Base-by-base conservation (phyloP, 192 early-diverging fungal species). In the Umbelopsis sp. region DNA sequence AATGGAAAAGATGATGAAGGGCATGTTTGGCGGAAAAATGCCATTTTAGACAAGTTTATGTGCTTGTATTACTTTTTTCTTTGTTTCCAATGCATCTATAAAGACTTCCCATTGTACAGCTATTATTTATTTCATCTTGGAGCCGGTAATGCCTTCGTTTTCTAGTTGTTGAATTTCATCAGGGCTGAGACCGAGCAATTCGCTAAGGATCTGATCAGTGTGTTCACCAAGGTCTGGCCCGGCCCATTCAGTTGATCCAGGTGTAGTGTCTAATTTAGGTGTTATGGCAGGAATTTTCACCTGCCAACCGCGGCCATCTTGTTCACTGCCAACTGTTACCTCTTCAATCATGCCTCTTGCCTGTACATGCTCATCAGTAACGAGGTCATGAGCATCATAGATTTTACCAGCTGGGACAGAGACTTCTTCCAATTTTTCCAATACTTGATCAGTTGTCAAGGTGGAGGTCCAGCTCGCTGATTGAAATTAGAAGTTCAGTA, bases 1-100 rank as follows among this genome's bases (percentile, higher is more conserved):
- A 68, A 78, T 95, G 80, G 87, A 89, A 70, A 83, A 90, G 36
- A 92, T 91, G 87, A 91, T 96, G 89, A 85, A 88, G 70, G 83
- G 86, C 49, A 87, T 93, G 88, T 70, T 70, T 70, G 69, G 69
- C 24, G 56, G 56, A 62, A 62, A 62, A 17, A 62, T 29, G 26
- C 56, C 56, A 62, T 62, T 62, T 62, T 62, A 62, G 56, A 62
- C 56, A 62, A 62, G 56, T 26, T 34, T 32, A 34, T 12, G 12
- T 32, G 56, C 26, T 62, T 62, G 56, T 62, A 36, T 34, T 62
- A 62, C 26, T 53, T 53, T 25, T 53, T 53, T 53, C n/a, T 26
- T 53, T 52, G 7, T 53, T 53, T 25, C 26, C 26, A 53, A 53
- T 53, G 52, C 52, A 53, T 53, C 52, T 53, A 53, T 53, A 53